A percentile compares a stretch with the other conserved stretches of the same genome.
Conservation (phyloP, 2,329 filamentous ascomycete species). For the Aspergillus costaricaensis region DNA sequence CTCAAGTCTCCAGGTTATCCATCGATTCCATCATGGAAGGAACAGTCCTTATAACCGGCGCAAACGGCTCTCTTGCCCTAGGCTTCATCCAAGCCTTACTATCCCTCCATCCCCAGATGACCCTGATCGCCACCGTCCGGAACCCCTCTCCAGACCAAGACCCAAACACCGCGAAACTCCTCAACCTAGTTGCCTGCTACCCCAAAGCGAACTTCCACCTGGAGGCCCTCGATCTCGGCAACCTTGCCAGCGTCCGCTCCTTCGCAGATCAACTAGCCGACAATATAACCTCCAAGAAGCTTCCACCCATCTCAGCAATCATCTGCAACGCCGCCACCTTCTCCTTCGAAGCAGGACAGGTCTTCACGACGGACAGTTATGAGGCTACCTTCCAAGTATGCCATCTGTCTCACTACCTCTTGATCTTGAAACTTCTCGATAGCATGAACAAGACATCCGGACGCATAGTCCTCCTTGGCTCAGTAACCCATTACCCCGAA, state of each 20-base stretch:
- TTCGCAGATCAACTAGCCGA: constrained; percentile 33
- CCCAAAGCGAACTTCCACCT: constrained; percentile 32
- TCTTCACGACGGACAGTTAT: constrained; percentile 40
- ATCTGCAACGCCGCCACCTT: constrained; percentile 47
- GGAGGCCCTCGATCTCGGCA: constrained; percentile 40
- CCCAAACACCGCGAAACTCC: constrained; percentile 30
- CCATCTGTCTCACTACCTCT: constrained; percentile 42
- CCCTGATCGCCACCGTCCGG: constrained; percentile 33
- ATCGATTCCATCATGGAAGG: constrained; percentile 18
- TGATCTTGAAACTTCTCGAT: constrained; percentile 42
- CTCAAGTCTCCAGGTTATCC: neutral
- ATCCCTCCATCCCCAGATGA: constrained; percentile 22
- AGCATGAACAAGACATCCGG: constrained; percentile 22
- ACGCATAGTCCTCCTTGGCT: constrained; percentile 33
- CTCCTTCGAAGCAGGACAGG: constrained; percentile 35
- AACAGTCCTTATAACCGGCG: constrained; percentile 33
- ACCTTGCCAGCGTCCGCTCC: constrained; percentile 36
- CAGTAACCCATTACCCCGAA: constrained; percentile 42
- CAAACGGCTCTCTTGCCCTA: constrained; percentile 37
- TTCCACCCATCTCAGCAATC: constrained; percentile 39
- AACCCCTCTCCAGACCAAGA: constrained; percentile 29
- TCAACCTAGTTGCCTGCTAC: constrained; percentile 21
- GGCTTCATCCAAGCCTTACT: constrained; percentile 31
- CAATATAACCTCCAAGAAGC: constrained; percentile 29
- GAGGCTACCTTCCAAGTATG: constrained; percentile 46